These are phyloP conservation scores for Suillus clintonianus DNA, from an alignment of 768 basidiomycete species.

Conservation along the genomic window DNA sequence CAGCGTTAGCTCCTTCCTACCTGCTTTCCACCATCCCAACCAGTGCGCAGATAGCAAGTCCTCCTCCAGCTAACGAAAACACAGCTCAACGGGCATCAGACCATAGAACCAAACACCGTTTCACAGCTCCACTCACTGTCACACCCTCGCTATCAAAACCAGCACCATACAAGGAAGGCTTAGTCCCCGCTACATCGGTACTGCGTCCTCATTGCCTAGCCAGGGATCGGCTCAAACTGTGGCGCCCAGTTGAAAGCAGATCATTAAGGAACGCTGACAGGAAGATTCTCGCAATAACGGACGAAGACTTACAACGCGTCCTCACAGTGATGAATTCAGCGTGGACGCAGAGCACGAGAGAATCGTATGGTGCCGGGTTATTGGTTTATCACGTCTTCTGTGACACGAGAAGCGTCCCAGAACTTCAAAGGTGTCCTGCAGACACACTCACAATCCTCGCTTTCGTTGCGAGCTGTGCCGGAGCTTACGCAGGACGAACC, in stretches of 20 bases:
- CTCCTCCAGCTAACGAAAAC: no score
- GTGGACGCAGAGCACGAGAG: constrained; percentile 32
- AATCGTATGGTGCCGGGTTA: constrained; percentile 40
- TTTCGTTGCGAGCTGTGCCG: constrained; percentile 32
- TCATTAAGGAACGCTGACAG: not conserved
- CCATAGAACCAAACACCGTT: no score
- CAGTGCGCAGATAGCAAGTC: no score
- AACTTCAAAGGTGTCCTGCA: constrained; percentile 26
- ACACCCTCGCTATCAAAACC: not conserved
- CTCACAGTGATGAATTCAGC: constrained; percentile 11
- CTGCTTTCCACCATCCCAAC: no score
- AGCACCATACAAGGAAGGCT: not conserved
- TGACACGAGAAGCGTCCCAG: constrained; percentile 23
- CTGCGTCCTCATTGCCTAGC: not conserved
- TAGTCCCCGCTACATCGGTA: not conserved
- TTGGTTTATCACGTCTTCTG: constrained; percentile 43
- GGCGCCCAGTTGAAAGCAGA: not conserved
- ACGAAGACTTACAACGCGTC: not conserved
- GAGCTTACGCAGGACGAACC: constrained; percentile 26
- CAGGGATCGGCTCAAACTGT: not conserved
- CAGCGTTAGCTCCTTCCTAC: no score
- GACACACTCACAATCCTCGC: constrained; percentile 21
- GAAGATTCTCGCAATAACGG: not conserved
- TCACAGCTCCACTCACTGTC: not conserved
- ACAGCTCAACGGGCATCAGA: no score